These are phyloP conservation scores for Aspergillus sp. DNA, from an alignment of 2,329 filamentous ascomycete species.

Conservation along the genomic window DNA sequence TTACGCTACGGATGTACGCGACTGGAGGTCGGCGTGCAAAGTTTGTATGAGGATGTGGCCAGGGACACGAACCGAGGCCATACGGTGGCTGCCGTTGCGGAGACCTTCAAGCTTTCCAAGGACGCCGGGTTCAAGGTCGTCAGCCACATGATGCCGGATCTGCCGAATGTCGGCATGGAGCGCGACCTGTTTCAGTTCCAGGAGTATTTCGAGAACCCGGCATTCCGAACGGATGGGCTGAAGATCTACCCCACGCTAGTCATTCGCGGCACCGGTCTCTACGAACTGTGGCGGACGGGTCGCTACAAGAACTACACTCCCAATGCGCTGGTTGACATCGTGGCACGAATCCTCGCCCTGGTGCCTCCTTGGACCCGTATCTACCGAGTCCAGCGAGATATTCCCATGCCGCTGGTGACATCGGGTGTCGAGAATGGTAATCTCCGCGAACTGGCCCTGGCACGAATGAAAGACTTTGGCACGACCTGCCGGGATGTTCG, in stretches of 20 bases:
- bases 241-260: constrained; percentile 99
- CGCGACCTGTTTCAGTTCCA: constrained; percentile 94
- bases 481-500: constrained; percentile 95
- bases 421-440: constrained; percentile 98
- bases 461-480: constrained; percentile 99
- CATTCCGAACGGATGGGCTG: constrained; percentile 91
- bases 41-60: constrained; percentile 96
- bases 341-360: constrained; percentile 91
- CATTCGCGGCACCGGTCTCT: constrained; percentile 92
- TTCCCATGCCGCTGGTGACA: constrained; percentile 99
- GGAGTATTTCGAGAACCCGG: constrained; percentile 96
- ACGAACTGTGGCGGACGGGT: constrained; percentile 96
- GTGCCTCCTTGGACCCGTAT: constrained; percentile 98
- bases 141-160: constrained; percentile 98
- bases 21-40: constrained; percentile 92
- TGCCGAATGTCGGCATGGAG: constrained; percentile 98
- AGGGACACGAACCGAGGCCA: constrained; percentile 96
- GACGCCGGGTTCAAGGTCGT: constrained; percentile 99
- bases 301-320: constrained; percentile 98
- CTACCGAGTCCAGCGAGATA: constrained; percentile 96
- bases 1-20: constrained; percentile 95
- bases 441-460: constrained; percentile 84
- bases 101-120: constrained; percentile 96
- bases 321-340: constrained; percentile 91
- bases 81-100: constrained; percentile 89